phyloP scores from a whole-genome alignment of 2,329 filamentous ascomycete genomes.

The Neobulgaria alba region DNA sequence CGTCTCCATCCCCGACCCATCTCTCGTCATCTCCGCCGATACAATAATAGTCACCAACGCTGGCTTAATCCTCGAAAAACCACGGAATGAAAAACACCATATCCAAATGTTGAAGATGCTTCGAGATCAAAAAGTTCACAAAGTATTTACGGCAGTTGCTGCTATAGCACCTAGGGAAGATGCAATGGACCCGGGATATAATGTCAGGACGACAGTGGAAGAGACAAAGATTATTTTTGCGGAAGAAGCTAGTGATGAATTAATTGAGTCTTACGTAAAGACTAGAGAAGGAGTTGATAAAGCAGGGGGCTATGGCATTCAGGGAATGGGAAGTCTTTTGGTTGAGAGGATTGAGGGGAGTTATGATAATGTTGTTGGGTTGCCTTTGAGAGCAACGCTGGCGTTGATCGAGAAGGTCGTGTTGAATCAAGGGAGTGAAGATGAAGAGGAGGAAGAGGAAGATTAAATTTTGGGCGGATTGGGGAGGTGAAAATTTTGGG shows the following conservation, averaged over 20 bases:
- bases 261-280: constrained; percentile 72
- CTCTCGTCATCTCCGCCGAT: constrained; percentile 81
- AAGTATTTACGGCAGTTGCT: constrained; percentile 78
- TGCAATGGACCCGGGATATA: constrained; percentile 77
- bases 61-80: constrained; percentile 85
- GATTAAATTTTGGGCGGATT: no score
- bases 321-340: constrained; percentile 78
- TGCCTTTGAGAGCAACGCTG: constrained; percentile 72
- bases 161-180: constrained; percentile 77
- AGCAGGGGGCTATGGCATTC: constrained; percentile 90
- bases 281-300: constrained; percentile 93
- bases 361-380: constrained; percentile 88
- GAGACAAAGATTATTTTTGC: constrained; percentile 91
- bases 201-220: constrained; percentile 71
- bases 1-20: constrained; percentile 51
- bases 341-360: constrained; percentile 84
- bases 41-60: constrained; percentile 74
- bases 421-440: constrained; percentile 57
- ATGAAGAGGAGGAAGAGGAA: constrained; percentile 35
- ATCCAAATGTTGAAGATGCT: constrained; percentile 74
- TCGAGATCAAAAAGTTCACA: constrained; percentile 68
- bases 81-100: constrained; percentile 71
- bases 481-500: no score
- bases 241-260: constrained; percentile 63
- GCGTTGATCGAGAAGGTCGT: constrained; percentile 84